Percentiles rank a stretch among this genome's conserved stretches.
phyloP scores from a whole-genome alignment of 352 stramenopile species.

The Vaucheria bursata region DNA sequence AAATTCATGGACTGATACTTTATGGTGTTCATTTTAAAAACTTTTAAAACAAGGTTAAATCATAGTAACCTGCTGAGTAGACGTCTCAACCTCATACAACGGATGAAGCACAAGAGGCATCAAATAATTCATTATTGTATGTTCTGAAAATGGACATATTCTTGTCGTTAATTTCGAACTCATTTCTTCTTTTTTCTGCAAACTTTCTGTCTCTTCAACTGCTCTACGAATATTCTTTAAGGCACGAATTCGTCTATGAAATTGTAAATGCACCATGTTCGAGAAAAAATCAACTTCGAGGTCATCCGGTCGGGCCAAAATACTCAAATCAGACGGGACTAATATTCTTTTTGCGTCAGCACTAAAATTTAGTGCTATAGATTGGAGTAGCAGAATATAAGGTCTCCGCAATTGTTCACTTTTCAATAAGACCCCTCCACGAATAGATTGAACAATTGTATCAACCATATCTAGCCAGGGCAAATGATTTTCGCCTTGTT shows the following conservation, averaged over 20 bases:
- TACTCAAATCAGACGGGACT: conserved; percentile 36
- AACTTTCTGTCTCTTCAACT: conserved; percentile 55
- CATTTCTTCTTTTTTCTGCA: background rate
- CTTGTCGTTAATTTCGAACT: too few relatives aligned
- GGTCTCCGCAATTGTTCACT: conserved; percentile 66
- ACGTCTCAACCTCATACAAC: conserved; percentile 79
- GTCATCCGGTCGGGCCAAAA: conserved; percentile 56
- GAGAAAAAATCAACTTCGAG: conserved; percentile 95
- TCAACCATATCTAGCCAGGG: background rate
- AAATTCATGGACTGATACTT: too few relatives aligned
- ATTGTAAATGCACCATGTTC: conserved; percentile 96
- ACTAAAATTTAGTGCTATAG: conserved; percentile 27
- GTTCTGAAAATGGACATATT: conserved; percentile 27
- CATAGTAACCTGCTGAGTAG: conserved; percentile 63
- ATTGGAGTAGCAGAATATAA: conserved; percentile 70
- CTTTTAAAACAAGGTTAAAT: too few relatives aligned
- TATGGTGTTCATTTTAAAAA: too few relatives aligned
- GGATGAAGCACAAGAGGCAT: conserved; percentile 89
- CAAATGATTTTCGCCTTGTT: background rate
- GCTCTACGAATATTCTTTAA: conserved; percentile 73
- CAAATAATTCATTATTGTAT: conserved; percentile 77
- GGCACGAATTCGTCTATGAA: conserved; percentile 81
- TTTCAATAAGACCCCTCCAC: conserved; percentile 63
- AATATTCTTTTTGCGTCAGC: background rate
- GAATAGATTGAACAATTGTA: conserved; percentile 75